Conservation (phyloP, 2,329 filamentous ascomycete genomes). For the Fusarium illudens region DNA sequence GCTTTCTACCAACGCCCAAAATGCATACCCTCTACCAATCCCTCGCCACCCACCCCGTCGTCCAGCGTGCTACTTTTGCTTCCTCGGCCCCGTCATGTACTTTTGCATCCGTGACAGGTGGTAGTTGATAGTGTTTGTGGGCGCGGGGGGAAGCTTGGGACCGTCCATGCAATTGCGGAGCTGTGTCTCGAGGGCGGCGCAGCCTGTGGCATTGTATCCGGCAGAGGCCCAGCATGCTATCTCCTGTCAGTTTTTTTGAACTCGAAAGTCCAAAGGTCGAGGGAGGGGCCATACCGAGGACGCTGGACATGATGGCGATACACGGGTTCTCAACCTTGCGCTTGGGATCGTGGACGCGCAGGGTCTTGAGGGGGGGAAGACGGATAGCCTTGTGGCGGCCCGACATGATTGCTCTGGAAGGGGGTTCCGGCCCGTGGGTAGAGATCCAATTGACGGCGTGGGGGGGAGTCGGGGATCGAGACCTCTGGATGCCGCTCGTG, state of each 20-base stretch:
- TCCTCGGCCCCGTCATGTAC: slow-evolving; percentile 65
- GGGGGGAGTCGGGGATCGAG: not conserved
- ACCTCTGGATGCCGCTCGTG: slow-evolving; percentile 1
- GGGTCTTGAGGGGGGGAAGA: slow-evolving; percentile 63
- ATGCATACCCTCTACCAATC: slow-evolving; percentile 10
- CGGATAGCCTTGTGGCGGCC: slow-evolving; percentile 61
- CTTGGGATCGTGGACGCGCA: slow-evolving; percentile 65
- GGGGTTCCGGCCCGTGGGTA: not conserved
- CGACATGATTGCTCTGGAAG: slow-evolving; percentile 50
- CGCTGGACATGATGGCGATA: slow-evolving; percentile 64
- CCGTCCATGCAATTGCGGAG: slow-evolving; percentile 82
- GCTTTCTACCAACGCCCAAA: slow-evolving; percentile 37
- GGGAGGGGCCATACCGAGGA: slow-evolving; percentile 56
- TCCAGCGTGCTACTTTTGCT: slow-evolving; percentile 45
- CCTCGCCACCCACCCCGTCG: not conserved
- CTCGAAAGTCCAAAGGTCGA: not conserved
- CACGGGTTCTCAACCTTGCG: slow-evolving; percentile 61
- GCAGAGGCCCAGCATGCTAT: slow-evolving; percentile 86
- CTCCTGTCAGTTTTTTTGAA: not conserved
- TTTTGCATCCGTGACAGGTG: slow-evolving; percentile 82
- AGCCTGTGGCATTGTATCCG: slow-evolving; percentile 70
- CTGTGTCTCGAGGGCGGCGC: slow-evolving; percentile 66
- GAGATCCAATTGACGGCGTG: slow-evolving; percentile 13
- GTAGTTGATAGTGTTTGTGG: slow-evolving; percentile 88
- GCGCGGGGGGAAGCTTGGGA: slow-evolving; percentile 59